A percentile compares a stretch with the other conserved stretches of the same genome.
Conservation (phyloP, 208 protist species). For the Porcisia hertigi region DNA sequence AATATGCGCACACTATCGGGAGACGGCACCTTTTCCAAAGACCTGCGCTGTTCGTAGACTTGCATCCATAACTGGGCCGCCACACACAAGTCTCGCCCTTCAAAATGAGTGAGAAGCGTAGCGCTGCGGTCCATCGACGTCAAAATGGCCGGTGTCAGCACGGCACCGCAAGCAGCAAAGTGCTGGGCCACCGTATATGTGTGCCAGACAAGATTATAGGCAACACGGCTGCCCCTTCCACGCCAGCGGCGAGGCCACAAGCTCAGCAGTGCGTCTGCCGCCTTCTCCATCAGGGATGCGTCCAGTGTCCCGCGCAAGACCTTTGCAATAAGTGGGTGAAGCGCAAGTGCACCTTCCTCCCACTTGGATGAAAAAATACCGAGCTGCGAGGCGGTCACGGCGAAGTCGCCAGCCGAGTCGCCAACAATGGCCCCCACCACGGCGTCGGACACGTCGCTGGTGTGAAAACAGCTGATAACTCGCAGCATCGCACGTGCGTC, state of each 20-base stretch:
- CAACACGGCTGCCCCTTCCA: conserved; percentile 50
- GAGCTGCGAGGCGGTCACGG: conserved; percentile 37
- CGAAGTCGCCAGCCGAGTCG: conserved; percentile 47
- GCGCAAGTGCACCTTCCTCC: conserved; percentile 58
- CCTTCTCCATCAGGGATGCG: conserved; percentile 15
- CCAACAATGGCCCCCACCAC: conserved; percentile 52
- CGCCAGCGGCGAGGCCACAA: conserved; percentile 85
- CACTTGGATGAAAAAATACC: conserved; percentile 70
- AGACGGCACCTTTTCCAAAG: conserved; percentile 3
- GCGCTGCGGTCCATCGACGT: conserved; percentile 67
- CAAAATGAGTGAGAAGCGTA: conserved; percentile 64
- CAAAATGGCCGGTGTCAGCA: conserved; percentile 42
- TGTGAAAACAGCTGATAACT: conserved; percentile 62
- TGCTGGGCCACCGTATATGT: conserved; percentile 44
- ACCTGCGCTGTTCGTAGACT: conserved; percentile 23
- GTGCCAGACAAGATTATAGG: conserved; percentile 77
- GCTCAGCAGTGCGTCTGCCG: conserved; percentile 35
- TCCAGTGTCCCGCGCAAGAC: conserved; percentile 30
- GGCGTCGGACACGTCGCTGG: conserved; percentile 54
- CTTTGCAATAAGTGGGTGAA: conserved; percentile 61
- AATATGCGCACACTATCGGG: conserved; percentile 57
- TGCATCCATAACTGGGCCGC: conserved; percentile 73
- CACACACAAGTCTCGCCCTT: conserved; percentile 52
- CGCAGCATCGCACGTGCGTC: conserved; percentile 36
- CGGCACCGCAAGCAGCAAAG: conserved; percentile 20